Percentiles rank a stretch among this genome's conserved stretches.
Conservation (phyloP, 2,329 filamentous ascomycete species). For the Nemania sp. region DNA sequence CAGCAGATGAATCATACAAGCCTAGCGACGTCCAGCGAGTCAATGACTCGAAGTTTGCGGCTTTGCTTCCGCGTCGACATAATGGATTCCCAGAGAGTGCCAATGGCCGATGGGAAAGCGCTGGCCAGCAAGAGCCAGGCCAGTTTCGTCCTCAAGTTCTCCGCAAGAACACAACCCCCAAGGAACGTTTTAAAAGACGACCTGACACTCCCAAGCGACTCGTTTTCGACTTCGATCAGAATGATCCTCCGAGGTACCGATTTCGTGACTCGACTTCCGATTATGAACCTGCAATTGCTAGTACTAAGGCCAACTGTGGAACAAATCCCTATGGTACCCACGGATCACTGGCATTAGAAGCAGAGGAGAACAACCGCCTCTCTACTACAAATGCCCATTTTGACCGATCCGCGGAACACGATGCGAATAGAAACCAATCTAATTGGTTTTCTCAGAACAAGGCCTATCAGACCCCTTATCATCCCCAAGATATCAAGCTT, state of each 20-base stretch:
- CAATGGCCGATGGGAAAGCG: constrained; percentile 29
- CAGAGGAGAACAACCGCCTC: constrained; percentile 2
- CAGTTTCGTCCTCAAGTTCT: constrained; percentile 27
- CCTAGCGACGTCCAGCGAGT: constrained; percentile 36
- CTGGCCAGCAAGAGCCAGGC: constrained; percentile 7
- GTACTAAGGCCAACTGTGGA: constrained; percentile 35
- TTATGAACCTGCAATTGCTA: constrained; percentile 37
- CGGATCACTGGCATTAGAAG: constrained; percentile 16
- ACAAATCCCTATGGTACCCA: constrained; percentile 19
- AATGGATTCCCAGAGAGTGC: constrained; percentile 41
- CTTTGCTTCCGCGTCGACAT: constrained; percentile 35
- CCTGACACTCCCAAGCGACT: constrained; percentile 37
- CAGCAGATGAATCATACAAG: constrained; percentile 4
- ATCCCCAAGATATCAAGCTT: not conserved
- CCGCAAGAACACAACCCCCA: constrained; percentile 38
- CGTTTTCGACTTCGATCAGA: constrained; percentile 33
- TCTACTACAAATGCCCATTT: constrained; percentile 10
- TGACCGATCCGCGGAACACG: constrained; percentile 11
- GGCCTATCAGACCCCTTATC: not conserved
- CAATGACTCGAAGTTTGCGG: constrained; percentile 37
- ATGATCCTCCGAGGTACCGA: constrained; percentile 44
- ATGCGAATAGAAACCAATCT: constrained; percentile 13
- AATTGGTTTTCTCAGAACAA: not conserved
- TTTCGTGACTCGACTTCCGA: constrained; percentile 50
- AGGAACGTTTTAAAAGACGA: constrained; percentile 23